Evolutionary conservation across 441 rosid genomes (phyloP), one percentile per base, ranked within the genome.

Genomic region (Rhodomyrtus psidioides): DNA sequence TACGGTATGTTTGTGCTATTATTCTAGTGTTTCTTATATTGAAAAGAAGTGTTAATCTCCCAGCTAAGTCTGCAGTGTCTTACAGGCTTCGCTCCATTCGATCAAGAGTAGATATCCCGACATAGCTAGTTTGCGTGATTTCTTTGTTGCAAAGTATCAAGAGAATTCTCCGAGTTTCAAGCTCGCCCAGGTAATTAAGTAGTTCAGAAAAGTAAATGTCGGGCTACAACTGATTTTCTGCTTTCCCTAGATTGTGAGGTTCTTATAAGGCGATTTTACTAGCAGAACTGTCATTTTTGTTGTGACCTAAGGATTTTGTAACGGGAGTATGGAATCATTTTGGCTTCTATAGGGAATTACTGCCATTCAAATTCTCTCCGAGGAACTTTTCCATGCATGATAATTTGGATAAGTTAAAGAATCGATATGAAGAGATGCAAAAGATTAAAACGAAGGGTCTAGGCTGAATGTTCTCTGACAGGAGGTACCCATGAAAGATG

Each of bases 1-100:
- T 92, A 98, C 98, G 92, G 98, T 96, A 93, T 84, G 57, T 82
- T 84, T 87, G 81, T 88, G 60, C 44, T 55, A 23, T 30, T 27
- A 60, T 34, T 53, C 76, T 81, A 86, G 62, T 70, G 74, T n/a
- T 57, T 88, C 75, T 86, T 26, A 44, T 28, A 86, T 74, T 57
- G 59, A 53, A 54, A 86, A 21, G 27, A 16, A 57, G 46, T 26
- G 49, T 74, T 76, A 51, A 54, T 81, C 65, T 89, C 81, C 56
- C 16, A 75, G 44, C 46, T 24, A 49, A 79, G 44, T 75, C 26
- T 86, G 21, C 55, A 60, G 21, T 49, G 34, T 44, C 84, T 60
- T 90, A 87, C 88, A 97, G 99, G 99, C 99, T 86, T 97, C 99
- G n/a, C 96, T 97, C 89, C 99, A 98, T 92, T 95, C 99, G 49